phyloP scores from a whole-genome alignment of 495 filamentous ascomycete species.

The Venustampulla echinocandica region DNA sequence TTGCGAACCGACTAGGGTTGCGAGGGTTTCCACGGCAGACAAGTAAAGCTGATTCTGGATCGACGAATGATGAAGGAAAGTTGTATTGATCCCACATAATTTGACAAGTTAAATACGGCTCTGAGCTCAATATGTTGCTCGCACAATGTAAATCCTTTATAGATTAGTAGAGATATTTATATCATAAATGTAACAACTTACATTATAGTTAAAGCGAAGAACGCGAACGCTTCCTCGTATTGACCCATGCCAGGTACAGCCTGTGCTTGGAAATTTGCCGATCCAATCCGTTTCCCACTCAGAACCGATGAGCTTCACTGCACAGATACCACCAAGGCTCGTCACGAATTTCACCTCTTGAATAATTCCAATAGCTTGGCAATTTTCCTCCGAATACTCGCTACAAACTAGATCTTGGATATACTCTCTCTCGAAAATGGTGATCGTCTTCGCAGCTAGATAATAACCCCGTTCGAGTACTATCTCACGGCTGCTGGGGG shows the following conservation, averaged over 20 bases:
- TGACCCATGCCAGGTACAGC: conserved; percentile 8
- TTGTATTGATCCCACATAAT: conserved; percentile 12
- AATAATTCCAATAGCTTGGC: neutral
- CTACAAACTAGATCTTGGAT: neutral
- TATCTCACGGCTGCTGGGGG: neutral
- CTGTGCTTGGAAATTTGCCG: conserved; percentile 6
- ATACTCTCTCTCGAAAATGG: conserved; percentile 9
- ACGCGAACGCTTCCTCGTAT: neutral
- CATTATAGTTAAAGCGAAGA: conserved; percentile 3
- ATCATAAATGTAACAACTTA: conserved; percentile 4
- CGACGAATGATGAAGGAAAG: conserved; percentile 1
- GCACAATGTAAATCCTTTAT: conserved; percentile 7
- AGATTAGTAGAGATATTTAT: conserved; percentile 1
- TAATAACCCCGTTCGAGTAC: neutral
- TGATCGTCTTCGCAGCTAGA: neutral
- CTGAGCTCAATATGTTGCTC: neutral
- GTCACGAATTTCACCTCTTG: neutral
- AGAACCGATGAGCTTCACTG: conserved; percentile 8
- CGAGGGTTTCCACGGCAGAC: conserved; percentile 10
- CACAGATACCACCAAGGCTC: conserved; percentile 11
- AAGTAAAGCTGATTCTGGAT: conserved; percentile 10
- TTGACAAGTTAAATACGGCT: neutral
- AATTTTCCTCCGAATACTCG: neutral
- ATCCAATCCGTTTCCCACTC: conserved; percentile 14
- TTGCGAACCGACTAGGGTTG: neutral